These are phyloP conservation scores for Nicotiana noctiflora DNA, from an alignment of 257 asterid genomes.

Conservation along the genomic window DNA sequence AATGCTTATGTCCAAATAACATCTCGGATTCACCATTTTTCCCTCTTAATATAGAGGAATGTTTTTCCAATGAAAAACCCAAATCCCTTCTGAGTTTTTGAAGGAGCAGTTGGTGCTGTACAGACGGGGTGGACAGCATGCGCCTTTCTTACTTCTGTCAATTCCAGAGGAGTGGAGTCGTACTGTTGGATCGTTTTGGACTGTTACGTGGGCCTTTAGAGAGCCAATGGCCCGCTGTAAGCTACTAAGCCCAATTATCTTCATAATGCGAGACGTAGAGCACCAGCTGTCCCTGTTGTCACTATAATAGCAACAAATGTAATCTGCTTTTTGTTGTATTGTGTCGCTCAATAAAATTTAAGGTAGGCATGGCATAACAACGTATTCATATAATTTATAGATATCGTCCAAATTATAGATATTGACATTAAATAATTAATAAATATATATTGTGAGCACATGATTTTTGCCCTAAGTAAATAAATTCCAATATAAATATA, in stretches of 20 bases:
- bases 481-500: too few relatives aligned
- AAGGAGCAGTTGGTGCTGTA: background rate
- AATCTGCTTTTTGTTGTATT: background rate
- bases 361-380: too few relatives aligned
- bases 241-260: background rate
- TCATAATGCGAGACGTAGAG: background rate
- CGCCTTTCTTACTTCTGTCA: background rate
- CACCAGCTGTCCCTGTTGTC: background rate
- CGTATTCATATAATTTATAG: too few relatives aligned
- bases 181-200: background rate
- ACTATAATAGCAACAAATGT: background rate
- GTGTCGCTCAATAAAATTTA: background rate
- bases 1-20: conserved; percentile 29
- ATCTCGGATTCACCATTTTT: conserved; percentile 25
- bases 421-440: too few relatives aligned
- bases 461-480: too few relatives aligned
- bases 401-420: too few relatives aligned
- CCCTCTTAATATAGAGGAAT: background rate
- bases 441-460: too few relatives aligned
- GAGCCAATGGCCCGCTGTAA: background rate
- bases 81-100: background rate
- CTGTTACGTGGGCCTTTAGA: background rate
- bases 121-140: background rate
- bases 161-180: background rate
- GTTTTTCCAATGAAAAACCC: background rate